Base-by-base conservation (phyloP, 192 early-diverging fungal species). In the Coemansia sp. region DNA sequence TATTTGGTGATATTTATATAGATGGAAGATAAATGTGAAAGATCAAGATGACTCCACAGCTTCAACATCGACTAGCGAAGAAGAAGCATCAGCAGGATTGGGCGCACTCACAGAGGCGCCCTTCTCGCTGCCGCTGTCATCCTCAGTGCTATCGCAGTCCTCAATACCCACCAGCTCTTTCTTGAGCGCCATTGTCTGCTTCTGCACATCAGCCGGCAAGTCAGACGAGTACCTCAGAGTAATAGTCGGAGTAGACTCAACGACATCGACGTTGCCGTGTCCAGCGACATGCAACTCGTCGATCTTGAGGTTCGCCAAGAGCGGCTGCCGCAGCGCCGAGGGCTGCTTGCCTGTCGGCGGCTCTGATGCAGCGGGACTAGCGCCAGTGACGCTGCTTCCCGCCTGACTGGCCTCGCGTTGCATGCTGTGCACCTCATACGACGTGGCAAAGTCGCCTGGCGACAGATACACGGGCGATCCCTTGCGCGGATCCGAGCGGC, bases 151-250 rank as follows among this genome's bases (percentile, higher is more conserved):
- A 17, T 75, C 73, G 17, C 72, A 66, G 15, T 75, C 57, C 36
- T 83, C 80, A 29, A 83, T 78, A 7, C 80, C 80, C 10, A 83
- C 80, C 14, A 83, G 73, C 72, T 83, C 80, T 61, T 83, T 78
- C 64, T 78, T 83, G 67, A 83, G 73, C 3, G 81, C 81, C 29
- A 62, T 64, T 1, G 81, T 83, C 67, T 78, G 73, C 50, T 78
- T 84, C 70, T 77, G 74, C 45, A 78, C 73, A 27, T 69, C 71
- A 10, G 69, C 68, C 0, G 76, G 76, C 61, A 78, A n/a, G 19
- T 84, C 64, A 1, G 77, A 75, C 73, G 81, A 84, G 63, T 84
- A 84, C 21, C 81, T 66, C 68, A 84, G 64, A 21, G 77, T 78
- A 36, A 84, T 68, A 0, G 73, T 84, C 27, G 81, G 81, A 11